Conservation (phyloP, 164 flowering plant species). For the Cinnamomum micranthum region DNA sequence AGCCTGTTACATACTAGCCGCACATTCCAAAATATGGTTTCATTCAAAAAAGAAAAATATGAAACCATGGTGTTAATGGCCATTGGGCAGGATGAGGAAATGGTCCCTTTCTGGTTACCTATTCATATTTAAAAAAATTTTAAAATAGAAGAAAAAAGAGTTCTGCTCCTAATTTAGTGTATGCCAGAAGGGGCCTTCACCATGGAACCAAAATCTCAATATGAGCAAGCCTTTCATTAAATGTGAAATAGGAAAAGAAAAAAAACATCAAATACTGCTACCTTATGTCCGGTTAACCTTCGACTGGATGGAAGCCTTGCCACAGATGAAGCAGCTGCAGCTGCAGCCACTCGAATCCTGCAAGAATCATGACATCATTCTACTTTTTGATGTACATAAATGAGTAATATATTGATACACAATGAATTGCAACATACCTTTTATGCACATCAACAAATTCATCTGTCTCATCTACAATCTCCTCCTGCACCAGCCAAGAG, state of each 20-base stretch:
- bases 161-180: too few relatives aligned
- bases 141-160: not conserved
- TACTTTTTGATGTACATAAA: not conserved
- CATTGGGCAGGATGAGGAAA: too few relatives aligned
- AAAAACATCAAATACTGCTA: slow-evolving; percentile 36
- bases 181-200: too few relatives aligned
- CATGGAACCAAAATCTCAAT: too few relatives aligned
- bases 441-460: slow-evolving; percentile 83
- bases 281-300: slow-evolving; percentile 48
- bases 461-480: slow-evolving; percentile 93
- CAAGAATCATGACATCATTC: slow-evolving; percentile 6
- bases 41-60: too few relatives aligned
- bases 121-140: not conserved
- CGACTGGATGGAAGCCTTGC: slow-evolving; percentile 70
- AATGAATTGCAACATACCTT: slow-evolving; percentile 34
- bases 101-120: not conserved
- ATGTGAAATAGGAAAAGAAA: not conserved
- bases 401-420: not conserved
- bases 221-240: not conserved
- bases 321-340: slow-evolving; percentile 65
- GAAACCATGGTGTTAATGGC: too few relatives aligned
- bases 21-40: too few relatives aligned
- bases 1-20: too few relatives aligned
- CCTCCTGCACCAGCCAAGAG: slow-evolving; percentile 53
- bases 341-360: slow-evolving; percentile 87